Conservation (phyloP, 139 green algal genomes). For the Chlamydomonas eustigma region DNA sequence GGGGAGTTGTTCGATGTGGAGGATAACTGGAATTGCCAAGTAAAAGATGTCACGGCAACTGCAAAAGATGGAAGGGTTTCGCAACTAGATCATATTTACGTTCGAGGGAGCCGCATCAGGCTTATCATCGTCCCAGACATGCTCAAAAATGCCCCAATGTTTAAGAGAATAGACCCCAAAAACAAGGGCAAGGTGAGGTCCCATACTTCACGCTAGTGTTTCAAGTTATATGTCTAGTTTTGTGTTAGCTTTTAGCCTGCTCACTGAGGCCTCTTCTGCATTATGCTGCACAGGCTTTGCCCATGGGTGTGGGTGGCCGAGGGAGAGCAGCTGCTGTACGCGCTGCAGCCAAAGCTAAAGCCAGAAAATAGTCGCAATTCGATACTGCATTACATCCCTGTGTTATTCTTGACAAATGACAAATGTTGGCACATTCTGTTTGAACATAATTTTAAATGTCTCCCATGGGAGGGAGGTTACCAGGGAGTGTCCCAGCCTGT, state of each 20-base stretch:
- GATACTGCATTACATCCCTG: too few species aligned
- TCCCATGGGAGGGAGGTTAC: too few species aligned
- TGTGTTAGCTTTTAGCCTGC: too few species aligned
- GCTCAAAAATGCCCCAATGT: slow-evolving; percentile 99
- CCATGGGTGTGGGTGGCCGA: slow-evolving; percentile 68
- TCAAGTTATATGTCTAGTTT: too few species aligned
- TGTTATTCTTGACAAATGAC: too few species aligned
- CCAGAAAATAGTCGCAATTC: slow-evolving; percentile 6
- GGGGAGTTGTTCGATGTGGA: slow-evolving; percentile 90
- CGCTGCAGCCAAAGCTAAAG: slow-evolving; percentile 66
- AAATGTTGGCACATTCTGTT: too few species aligned
- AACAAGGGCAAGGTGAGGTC: slow-evolving; percentile 52
- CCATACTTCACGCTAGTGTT: slow-evolving; percentile 1
- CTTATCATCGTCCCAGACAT: slow-evolving; percentile 98
- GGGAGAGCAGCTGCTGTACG: slow-evolving; percentile 62
- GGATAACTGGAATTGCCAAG: slow-evolving; percentile 99
- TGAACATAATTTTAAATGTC: too few species aligned
- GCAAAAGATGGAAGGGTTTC: slow-evolving; percentile 67
- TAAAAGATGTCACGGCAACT: slow-evolving; percentile 90
- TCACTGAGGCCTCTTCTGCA: too few species aligned
- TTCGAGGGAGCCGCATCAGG: slow-evolving; percentile 75
- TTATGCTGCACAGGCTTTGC: slow-evolving; percentile 32
- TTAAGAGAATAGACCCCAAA: slow-evolving; percentile 97
- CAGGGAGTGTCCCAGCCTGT: too few species aligned
- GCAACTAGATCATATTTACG: slow-evolving; percentile 89